Evolutionary conservation across 1,284 basidiomycete genomes (phyloP).

Genomic region (Microstroma glucosiphilum): DNA sequence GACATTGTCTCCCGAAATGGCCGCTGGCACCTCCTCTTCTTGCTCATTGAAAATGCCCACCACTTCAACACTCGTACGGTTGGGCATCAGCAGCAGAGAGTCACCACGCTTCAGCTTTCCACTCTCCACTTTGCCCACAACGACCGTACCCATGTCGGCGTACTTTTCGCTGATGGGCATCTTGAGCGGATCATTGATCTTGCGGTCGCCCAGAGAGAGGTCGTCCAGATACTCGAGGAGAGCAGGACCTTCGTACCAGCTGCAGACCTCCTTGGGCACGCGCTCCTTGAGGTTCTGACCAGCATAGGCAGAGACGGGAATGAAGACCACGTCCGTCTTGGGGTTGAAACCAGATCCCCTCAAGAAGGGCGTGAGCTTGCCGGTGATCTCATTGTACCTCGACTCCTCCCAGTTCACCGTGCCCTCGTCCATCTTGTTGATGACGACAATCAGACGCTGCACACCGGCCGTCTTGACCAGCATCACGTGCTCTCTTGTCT

Average conservation of each 20-base stretch:
- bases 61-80: conserved; percentile 41
- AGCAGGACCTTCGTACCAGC: conserved; percentile 44
- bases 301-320: conserved; percentile 47
- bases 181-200: conserved; percentile 46
- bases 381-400: conserved; percentile 46
- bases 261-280: conserved; percentile 34
- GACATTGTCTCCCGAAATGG: conserved; percentile 50
- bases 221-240: conserved; percentile 44
- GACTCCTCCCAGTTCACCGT: conserved; percentile 47
- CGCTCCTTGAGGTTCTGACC: conserved; percentile 49
- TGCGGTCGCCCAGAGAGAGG: conserved; percentile 44
- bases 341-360: conserved; percentile 45
- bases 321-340: conserved; percentile 48
- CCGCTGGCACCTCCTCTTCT: conserved; percentile 49
- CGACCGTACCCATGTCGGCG: conserved; percentile 49
- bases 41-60: conserved; percentile 45
- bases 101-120: conserved; percentile 47
- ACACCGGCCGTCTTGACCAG: conserved; percentile 51
- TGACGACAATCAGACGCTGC: conserved; percentile 46
- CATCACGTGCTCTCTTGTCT: conserved; percentile 50
- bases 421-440: conserved; percentile 51
- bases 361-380: conserved; percentile 47
- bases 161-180: conserved; percentile 51
- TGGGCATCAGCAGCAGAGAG: conserved; percentile 44
- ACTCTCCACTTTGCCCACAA: conserved; percentile 49